Evolutionary conservation across 768 basidiomycete species (phyloP).

Genomic region (Mycena rosella): DNA sequence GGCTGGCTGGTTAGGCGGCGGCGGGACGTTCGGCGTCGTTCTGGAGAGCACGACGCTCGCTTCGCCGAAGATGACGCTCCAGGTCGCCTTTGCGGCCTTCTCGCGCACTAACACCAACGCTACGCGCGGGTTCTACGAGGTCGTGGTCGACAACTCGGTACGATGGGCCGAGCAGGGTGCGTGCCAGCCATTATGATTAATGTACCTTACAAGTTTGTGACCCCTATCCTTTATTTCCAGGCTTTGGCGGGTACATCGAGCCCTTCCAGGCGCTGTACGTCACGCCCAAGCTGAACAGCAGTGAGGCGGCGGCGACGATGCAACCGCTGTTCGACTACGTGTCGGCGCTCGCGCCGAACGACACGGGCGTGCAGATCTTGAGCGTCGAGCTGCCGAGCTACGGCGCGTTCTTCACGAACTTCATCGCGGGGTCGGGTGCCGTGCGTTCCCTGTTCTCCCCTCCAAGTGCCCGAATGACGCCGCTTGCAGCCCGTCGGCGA

Average conservation of each 20-base stretch:
- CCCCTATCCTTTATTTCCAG: slow-evolving; percentile 12
- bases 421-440: slow-evolving; percentile 41
- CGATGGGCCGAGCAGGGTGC: slow-evolving; percentile 44
- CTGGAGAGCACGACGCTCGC: slow-evolving; percentile 40
- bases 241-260: slow-evolving; percentile 51
- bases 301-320: slow-evolving; percentile 46
- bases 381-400: slow-evolving; percentile 41
- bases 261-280: slow-evolving; percentile 44
- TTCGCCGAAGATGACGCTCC: slow-evolving; percentile 40
- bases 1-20: slow-evolving; percentile 35
- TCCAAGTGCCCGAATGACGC: not conserved
- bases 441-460: slow-evolving; percentile 33
- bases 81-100: slow-evolving; percentile 39
- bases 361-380: slow-evolving; percentile 36
- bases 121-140: slow-evolving; percentile 40
- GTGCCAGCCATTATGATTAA: not conserved
- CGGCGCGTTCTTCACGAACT: slow-evolving; percentile 41
- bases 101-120: slow-evolving; percentile 32
- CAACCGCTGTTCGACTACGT: slow-evolving; percentile 40
- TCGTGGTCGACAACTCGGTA: slow-evolving; percentile 40
- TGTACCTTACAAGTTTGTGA: not conserved
- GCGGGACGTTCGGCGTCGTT: slow-evolving; percentile 45
- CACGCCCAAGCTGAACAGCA: slow-evolving; percentile 45
- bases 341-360: slow-evolving; percentile 23
- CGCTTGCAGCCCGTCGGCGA: slow-evolving; percentile 39